phyloP scores from a whole-genome alignment of 164 flowering plant genomes.

The Echeveria elegans region DNA sequence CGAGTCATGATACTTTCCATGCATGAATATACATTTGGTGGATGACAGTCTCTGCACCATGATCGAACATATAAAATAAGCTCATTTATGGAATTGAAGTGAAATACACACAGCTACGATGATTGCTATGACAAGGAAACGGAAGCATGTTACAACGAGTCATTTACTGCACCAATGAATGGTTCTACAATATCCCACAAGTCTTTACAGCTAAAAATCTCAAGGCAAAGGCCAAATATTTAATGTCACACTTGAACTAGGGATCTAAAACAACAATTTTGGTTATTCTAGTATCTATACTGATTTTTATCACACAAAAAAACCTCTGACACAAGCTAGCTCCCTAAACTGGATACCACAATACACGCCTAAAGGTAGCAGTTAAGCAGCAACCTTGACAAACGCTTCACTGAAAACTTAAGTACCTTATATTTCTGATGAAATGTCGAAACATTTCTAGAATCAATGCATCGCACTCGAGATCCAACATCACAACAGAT shows the following conservation, averaged over 20 bases:
- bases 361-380: background rate
- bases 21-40: conserved; percentile 31
- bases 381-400: background rate
- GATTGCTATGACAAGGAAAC: background rate
- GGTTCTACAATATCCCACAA: background rate
- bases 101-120: background rate
- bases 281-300: background rate
- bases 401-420: background rate
- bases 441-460: conserved; percentile 57
- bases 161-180: background rate
- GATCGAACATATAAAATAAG: background rate
- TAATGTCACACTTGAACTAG: background rate
- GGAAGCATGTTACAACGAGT: background rate
- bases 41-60: conserved; percentile 33
- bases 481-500: conserved; percentile 68
- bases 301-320: no score
- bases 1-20: conserved; percentile 58
- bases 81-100: background rate
- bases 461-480: conserved; percentile 57
- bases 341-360: background rate
- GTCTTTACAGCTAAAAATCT: background rate
- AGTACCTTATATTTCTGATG: conserved; percentile 38
- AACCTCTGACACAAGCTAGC: no score
- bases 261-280: background rate
- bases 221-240: background rate